A percentile compares a stretch with the other conserved stretches of the same genome.
phyloP scores from a whole-genome alignment of 768 basidiomycete species.

The Boletus subcaerulescens region DNA sequence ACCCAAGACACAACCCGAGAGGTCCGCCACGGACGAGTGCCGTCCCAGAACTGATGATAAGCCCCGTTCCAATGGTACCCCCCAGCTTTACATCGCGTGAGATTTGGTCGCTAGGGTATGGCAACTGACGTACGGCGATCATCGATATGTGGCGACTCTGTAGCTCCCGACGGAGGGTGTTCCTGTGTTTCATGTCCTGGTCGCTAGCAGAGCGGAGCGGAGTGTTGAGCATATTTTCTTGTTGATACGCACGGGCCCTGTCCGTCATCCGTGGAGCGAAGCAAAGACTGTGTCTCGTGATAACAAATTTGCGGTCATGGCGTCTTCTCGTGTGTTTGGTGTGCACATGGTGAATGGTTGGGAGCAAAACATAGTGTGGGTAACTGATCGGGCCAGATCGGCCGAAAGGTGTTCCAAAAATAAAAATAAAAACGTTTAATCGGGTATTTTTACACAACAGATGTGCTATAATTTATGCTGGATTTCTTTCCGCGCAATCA shows the following conservation, averaged over 20 bases:
- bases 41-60: constrained; percentile 61
- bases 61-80: constrained; percentile 53
- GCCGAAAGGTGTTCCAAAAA: background rate
- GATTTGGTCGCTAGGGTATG: background rate
- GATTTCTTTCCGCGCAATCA: constrained; percentile 61
- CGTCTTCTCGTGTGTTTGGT: background rate
- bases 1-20: constrained; percentile 44
- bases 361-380: too few species aligned
- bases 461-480: constrained; percentile 53
- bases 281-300: too few species aligned
- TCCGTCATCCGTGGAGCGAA: too few species aligned
- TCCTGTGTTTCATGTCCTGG: constrained; percentile 20
- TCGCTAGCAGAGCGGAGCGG: constrained; percentile 3
- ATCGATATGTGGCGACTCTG: constrained; percentile 57
- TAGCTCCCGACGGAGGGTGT: constrained; percentile 44
- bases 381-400: background rate
- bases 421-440: too few species aligned
- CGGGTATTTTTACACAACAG: too few species aligned
- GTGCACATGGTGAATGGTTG: too few species aligned
- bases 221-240: background rate
- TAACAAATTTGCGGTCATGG: background rate
- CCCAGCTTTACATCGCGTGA: constrained; percentile 34
- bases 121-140: constrained; percentile 44
- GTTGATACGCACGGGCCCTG: too few species aligned
- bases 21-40: constrained; percentile 58